Conservation (phyloP, 176 grass and related monocot species). For the Triticum dicoccoides region DNA sequence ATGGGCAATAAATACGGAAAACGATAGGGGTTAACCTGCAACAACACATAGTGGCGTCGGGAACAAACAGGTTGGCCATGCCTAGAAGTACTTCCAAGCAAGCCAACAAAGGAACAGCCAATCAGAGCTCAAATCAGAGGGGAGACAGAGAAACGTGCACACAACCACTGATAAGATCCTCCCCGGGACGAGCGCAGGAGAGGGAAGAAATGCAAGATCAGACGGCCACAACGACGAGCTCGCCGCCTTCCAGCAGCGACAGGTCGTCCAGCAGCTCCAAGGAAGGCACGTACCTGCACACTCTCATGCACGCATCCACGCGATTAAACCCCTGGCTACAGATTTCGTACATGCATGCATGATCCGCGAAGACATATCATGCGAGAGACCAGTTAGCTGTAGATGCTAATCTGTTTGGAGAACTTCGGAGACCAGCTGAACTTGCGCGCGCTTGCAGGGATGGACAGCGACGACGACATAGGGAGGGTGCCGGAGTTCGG, state of each 20-base stretch:
- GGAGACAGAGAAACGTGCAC: conserved; percentile 30
- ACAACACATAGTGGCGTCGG: not conserved
- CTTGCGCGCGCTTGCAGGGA: conserved; percentile 29
- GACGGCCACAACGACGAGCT: conserved; percentile 56
- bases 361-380: not conserved
- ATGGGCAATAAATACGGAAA: not conserved
- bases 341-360: too few relatives aligned
- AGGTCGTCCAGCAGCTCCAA: conserved; percentile 88
- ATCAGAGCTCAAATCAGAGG: not conserved
- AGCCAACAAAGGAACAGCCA: not conserved
- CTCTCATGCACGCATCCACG: not conserved
- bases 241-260: conserved; percentile 87
- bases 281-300: conserved; percentile 42
- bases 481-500: conserved; percentile 71
- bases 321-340: too few relatives aligned
- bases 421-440: too few relatives aligned
- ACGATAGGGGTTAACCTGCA: not conserved
- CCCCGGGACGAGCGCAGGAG: not conserved
- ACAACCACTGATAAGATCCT: conserved; percentile 22
- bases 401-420: not conserved
- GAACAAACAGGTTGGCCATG: conserved; percentile 16
- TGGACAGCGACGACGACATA: conserved; percentile 86
- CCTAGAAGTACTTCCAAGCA: not conserved
- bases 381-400: not conserved
- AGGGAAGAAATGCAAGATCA: conserved; percentile 59